Evolutionary conservation across 2,329 filamentous ascomycete species (phyloP).

Genomic region (Aulographum hederae): DNA sequence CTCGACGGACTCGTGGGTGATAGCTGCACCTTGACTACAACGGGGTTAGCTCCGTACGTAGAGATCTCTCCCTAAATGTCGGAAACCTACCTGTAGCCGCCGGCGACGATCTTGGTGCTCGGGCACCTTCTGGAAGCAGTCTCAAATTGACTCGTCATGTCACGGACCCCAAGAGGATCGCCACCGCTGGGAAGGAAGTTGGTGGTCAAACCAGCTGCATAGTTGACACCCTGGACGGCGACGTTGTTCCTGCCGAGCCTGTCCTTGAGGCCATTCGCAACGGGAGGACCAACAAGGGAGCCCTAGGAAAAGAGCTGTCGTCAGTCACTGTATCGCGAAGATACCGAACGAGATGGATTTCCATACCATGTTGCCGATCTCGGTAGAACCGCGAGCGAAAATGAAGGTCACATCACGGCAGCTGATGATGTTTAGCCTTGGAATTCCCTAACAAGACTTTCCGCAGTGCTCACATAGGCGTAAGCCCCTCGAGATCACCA

Average conservation of each 20-base stretch:
- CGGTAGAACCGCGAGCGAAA: constrained; percentile 4
- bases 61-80: too few relatives aligned
- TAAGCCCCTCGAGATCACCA: background rate
- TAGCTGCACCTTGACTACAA: constrained; percentile 19
- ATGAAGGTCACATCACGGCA: constrained; percentile 3
- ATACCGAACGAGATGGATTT: too few relatives aligned
- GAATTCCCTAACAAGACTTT: too few relatives aligned
- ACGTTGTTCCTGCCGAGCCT: constrained; percentile 5
- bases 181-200: constrained; percentile 17
- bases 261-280: constrained; percentile 1
- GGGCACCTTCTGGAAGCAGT: constrained; percentile 19
- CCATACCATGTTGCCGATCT: constrained; percentile 2
- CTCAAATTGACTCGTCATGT: constrained; percentile 16
- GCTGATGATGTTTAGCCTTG: too few relatives aligned
- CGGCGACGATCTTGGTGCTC: constrained; percentile 17
- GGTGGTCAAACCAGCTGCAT: constrained; percentile 15
- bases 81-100: constrained; percentile 24
- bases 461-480: too few relatives aligned
- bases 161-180: constrained; percentile 13
- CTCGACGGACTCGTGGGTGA: constrained; percentile 17
- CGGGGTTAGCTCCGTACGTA: constrained; percentile 3
- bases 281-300: constrained; percentile 1
- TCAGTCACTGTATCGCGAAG: too few relatives aligned
- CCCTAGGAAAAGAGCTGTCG: background rate
- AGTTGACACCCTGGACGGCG: constrained; percentile 18